A percentile compares a stretch with the other conserved stretches of the same genome.
Evolutionary conservation across 2,329 filamentous ascomycete species (phyloP).

Genomic region (Verticillium nubilum): DNA sequence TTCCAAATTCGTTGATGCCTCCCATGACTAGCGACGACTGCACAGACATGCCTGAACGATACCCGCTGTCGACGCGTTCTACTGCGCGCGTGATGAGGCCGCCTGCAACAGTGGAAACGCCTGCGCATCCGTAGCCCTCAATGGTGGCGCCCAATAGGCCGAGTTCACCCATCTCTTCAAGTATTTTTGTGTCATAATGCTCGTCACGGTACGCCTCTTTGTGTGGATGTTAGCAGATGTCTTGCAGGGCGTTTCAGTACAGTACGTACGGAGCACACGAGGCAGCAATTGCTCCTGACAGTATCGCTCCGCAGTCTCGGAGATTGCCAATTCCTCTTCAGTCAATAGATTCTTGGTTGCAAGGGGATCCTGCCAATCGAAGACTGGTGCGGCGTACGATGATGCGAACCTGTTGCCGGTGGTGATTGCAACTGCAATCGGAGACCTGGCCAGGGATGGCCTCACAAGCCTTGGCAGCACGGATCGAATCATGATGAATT

Average conservation of each 20-base stretch:
- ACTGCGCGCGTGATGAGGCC: conserved; percentile 87
- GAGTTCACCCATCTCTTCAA: conserved; percentile 87
- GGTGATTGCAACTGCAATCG: neutral
- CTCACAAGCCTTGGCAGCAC: conserved; percentile 5
- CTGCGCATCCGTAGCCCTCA: conserved; percentile 82
- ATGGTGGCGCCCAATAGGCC: conserved; percentile 85
- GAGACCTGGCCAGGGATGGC: conserved; percentile 9
- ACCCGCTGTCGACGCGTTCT: conserved; percentile 86
- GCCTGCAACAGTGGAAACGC: conserved; percentile 81
- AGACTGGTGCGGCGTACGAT: conserved; percentile 33
- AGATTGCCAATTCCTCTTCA: conserved; percentile 84
- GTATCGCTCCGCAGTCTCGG: conserved; percentile 86
- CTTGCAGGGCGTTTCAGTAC: too few relatives aligned
- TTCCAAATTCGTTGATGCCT: conserved; percentile 81
- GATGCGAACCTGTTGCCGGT: conserved; percentile 28
- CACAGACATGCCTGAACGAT: conserved; percentile 88
- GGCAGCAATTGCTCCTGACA: conserved; percentile 87
- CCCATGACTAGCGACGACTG: conserved; percentile 93
- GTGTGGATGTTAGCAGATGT: neutral
- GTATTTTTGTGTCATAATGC: conserved; percentile 77
- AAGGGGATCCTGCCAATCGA: conserved; percentile 92
- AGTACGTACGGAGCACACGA: conserved; percentile 69
- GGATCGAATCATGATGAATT: neutral
- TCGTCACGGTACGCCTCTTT: conserved; percentile 80
- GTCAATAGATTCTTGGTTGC: conserved; percentile 70